Base-by-base conservation (phyloP, 768 basidiomycete genomes). In the Plicaturopsis crispa region DNA sequence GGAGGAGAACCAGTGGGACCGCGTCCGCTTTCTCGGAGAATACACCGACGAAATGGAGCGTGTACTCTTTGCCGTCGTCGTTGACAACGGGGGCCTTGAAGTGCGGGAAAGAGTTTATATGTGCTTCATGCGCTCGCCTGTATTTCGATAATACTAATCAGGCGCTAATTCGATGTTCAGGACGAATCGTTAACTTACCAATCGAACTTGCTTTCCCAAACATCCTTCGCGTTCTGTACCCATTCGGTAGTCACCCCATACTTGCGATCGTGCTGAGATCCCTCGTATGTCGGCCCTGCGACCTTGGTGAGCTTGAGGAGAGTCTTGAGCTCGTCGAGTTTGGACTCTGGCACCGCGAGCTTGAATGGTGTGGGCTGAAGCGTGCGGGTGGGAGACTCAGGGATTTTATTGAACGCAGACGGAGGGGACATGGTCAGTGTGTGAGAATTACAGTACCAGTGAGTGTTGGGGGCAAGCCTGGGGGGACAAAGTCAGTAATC, bases 11-110 rank as follows among this genome's bases (percentile, higher is more conserved):
- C 8, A 47, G 24, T 24, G 46, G 46, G 8, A 41, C 35, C 23
- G 46, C 46, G 20, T 47, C 46, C 3, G 12, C 26, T 12, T 45
- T 40, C 26, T 47, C 43, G 17, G 33, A 36, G 23, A 45, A 47
- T 10, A 47, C 26, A 20, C 33, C 46, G 24, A 47, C 24, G 23
- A 45, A 47, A 24, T 47, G 46, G 22, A 50, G 28, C 20, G 10
- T 24, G 22, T 37, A 37, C 5, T 19, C 23, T 5, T 13, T 37
- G 18, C 36, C 36, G 18, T 37, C 36, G 22, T 37, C 36, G 18
- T 35, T 20, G 5, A 22, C 5, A 23, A 37, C 22, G 18, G 16
- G 18, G 3, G 22, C 36, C 20, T 13, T 24, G 36, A 11, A 37
- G n/a, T 37, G 36, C 5, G 36, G 36, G 23, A 37, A 37, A 22